Conservation (phyloP, 805 yeast genomes). For the Pichia sporocuriosa region DNA sequence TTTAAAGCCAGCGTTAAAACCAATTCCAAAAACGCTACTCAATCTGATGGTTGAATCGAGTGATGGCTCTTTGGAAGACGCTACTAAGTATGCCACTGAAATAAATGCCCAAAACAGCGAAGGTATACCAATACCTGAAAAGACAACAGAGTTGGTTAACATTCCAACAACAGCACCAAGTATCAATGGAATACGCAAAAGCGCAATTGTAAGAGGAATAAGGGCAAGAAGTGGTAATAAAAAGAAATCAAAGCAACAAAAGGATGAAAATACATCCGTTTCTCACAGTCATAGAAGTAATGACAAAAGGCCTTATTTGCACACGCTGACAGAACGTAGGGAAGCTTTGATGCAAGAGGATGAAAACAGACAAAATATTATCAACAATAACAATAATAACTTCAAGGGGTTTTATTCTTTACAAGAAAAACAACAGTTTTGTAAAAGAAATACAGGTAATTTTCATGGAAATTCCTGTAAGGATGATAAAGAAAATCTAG, state of each 20-base stretch:
- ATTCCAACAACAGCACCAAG: conserved; percentile 41
- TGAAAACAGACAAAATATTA: conserved; percentile 5
- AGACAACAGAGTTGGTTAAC: conserved; percentile 49
- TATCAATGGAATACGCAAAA: conserved; percentile 27
- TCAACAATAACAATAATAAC: background rate
- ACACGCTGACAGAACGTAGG: conserved; percentile 5
- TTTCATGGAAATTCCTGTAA: background rate
- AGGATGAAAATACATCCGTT: background rate
- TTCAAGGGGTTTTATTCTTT: conserved; percentile 25
- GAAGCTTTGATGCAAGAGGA: background rate
- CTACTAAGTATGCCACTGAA: conserved; percentile 65
- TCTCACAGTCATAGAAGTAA: background rate
- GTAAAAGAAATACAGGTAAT: conserved; percentile 18
- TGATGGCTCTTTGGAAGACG: conserved; percentile 54
- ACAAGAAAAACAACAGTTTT: conserved; percentile 20
- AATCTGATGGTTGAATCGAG: conserved; percentile 55
- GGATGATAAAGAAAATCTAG: conserved; percentile 7
- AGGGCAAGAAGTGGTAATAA: conserved; percentile 18
- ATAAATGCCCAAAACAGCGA: conserved; percentile 55
- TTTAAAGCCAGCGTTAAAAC: conserved; percentile 30
- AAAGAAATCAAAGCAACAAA: background rate
- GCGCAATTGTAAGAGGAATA: conserved; percentile 32
- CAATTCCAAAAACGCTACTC: conserved; percentile 24
- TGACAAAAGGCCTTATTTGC: background rate
- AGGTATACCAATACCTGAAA: conserved; percentile 57